Base-by-base conservation (phyloP, 129 eudicot species). In the Lonicera japonica region DNA sequence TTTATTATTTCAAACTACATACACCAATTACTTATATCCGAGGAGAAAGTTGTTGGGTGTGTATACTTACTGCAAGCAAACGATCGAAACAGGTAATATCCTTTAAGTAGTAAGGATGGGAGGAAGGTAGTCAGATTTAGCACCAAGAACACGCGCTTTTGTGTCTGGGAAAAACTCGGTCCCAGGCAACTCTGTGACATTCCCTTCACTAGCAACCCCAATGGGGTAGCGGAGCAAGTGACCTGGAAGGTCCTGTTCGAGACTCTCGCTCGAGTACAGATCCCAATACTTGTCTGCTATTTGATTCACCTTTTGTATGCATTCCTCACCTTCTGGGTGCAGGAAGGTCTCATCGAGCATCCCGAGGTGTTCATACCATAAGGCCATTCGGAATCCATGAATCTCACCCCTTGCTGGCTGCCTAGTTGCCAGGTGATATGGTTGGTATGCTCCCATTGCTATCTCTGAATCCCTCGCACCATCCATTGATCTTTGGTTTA, bases 281-380 rank as follows among this genome's bases (percentile, higher is more conserved):
- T 84, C 88, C 95, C 95, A 87, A 60, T 87, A 83, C 50, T 74
- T 83, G 39, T 87, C 88, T 8, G 91, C 70, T 1, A 84, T 70
- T 14, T 71, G 60, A 66, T 87, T 87, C 52, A 87, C 86, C 34
- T 81, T 84, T 46, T 60, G 61, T 1, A 77, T 73, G 25, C 95
- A 87, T 20, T 80, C 79, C 20, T 59, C 75, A 48, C 70, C 78
- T 58, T 83, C 83, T 0, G 95, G 95, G 5, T 79, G 76, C 34
- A 67, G 71, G 73, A 87, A 87, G 48, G 66, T 41, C 39, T 87
- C 91, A 24, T 87, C 91, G 18, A 87, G 77, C 92, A 83, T 78
- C 61, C 95, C 91, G 10, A 87, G 83, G 76, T 87, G 95, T 67
- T 87, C 95, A 21, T 87, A 87, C 95, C 95, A 87, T 48, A 87